Percentiles rank a stretch among this genome's conserved stretches.
Evolutionary conservation across 1,139 yeast species (phyloP).

Genomic region (Geotrichum klebahnii): DNA sequence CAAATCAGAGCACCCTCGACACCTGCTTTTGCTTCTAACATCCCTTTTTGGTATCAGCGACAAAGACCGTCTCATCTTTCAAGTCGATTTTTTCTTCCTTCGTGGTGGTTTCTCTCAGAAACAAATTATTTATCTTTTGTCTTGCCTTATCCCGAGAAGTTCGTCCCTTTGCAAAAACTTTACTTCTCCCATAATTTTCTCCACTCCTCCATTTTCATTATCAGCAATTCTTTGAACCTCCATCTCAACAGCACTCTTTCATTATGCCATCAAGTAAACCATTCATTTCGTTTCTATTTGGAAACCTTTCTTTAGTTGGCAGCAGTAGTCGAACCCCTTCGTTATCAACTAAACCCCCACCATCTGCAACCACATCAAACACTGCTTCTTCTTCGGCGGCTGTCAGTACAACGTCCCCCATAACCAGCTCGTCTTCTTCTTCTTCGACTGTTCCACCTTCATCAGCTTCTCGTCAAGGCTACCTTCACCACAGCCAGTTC

Average conservation of each 20-base stretch:
- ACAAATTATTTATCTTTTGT: too few relatives aligned
- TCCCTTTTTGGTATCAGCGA: too few relatives aligned
- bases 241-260: background rate
- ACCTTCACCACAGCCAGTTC: constrained; percentile 2
- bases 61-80: too few relatives aligned
- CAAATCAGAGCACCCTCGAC: too few relatives aligned
- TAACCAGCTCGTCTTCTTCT: constrained; percentile 2
- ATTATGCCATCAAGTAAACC: constrained; percentile 35
- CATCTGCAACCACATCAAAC: constrained; percentile 8
- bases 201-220: too few relatives aligned
- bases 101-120: too few relatives aligned
- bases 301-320: constrained; percentile 22
- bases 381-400: constrained; percentile 14
- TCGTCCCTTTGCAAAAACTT: too few relatives aligned
- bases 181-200: background rate
- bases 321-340: constrained; percentile 15
- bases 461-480: background rate
- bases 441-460: background rate
- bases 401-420: constrained; percentile 3
- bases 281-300: constrained; percentile 34
- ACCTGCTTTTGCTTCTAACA: too few relatives aligned
- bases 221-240: too few relatives aligned
- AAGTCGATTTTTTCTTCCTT: too few relatives aligned
- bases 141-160: too few relatives aligned
- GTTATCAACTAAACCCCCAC: constrained; percentile 3